phyloP scores from a whole-genome alignment of 83 land plant species.

The Picea mariana region DNA sequence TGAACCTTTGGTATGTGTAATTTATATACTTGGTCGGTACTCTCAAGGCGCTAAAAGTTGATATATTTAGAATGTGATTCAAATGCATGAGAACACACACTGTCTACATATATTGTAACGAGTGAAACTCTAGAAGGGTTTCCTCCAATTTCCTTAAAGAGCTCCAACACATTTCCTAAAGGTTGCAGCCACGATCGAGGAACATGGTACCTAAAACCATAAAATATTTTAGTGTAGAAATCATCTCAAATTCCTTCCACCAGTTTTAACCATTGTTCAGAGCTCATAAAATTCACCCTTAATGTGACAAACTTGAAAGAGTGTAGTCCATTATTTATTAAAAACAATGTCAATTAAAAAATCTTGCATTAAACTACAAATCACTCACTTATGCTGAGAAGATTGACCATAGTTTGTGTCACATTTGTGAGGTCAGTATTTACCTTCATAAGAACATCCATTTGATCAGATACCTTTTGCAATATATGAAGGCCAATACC shows the following conservation, averaged over 20 bases:
- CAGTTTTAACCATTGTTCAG: not conserved
- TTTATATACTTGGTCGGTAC: constrained; percentile 28
- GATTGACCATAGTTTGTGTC: constrained; percentile 58
- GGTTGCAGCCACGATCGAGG: too few species aligned
- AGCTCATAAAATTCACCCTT: not conserved
- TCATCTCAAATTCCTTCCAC: not conserved
- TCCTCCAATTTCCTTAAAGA: too few species aligned
- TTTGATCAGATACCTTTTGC: constrained; percentile 52
- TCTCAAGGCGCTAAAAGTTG: constrained; percentile 24
- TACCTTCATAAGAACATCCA: constrained; percentile 70
- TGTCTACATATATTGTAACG: not conserved
- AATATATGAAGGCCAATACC: constrained; percentile 73
- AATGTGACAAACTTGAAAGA: not conserved
- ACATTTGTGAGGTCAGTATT: constrained; percentile 51
- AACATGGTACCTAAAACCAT: not conserved
- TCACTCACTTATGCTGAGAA: constrained; percentile 44
- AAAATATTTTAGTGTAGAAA: not conserved
- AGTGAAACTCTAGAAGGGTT: too few species aligned
- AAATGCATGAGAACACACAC: too few species aligned
- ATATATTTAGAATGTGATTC: too few species aligned
- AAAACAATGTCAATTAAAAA: not conserved
- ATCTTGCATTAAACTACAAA: not conserved
- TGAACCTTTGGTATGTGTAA: too few species aligned
- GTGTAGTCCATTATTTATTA: not conserved
- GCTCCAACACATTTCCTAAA: too few species aligned